phyloP scores from a whole-genome alignment of 768 basidiomycete genomes.

The Mycena leptocephala region DNA sequence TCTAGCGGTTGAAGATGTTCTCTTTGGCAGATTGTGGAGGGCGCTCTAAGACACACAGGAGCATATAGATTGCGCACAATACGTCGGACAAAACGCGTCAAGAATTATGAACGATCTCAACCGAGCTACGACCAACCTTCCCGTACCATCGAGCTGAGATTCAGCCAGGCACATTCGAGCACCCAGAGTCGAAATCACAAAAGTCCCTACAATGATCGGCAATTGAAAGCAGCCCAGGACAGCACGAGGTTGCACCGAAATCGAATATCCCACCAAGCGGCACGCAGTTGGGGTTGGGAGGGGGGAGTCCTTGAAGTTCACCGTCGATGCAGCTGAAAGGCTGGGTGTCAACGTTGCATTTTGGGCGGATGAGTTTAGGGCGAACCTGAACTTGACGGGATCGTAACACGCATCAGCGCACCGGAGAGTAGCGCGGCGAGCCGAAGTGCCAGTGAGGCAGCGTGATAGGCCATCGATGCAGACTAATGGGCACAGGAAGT shows the following conservation, averaged over 20 bases:
- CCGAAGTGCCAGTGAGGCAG: background rate
- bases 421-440: background rate
- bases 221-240: constrained; percentile 8
- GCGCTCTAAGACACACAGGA: background rate
- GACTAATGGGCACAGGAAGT: constrained; percentile 3
- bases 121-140: constrained; percentile 3
- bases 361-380: constrained; percentile 5
- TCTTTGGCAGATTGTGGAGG: background rate
- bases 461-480: background rate
- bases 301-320: background rate
- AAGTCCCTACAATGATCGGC: background rate
- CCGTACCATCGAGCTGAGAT: constrained; percentile 3
- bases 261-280: constrained; percentile 5
- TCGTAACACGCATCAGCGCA: constrained; percentile 10
- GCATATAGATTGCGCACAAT: constrained; percentile 5
- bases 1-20: background rate
- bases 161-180: constrained; percentile 1
- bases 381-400: constrained; percentile 5
- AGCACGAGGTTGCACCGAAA: constrained; percentile 10
- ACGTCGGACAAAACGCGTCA: constrained; percentile 1
- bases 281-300: constrained; percentile 8
- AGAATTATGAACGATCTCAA: constrained; percentile 3
- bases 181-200: constrained; percentile 10
- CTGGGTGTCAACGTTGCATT: background rate
- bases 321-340: constrained; percentile 5